Conservation (phyloP, 2,329 filamentous ascomycete genomes). For the Hymenoscyphus fructigenus region DNA sequence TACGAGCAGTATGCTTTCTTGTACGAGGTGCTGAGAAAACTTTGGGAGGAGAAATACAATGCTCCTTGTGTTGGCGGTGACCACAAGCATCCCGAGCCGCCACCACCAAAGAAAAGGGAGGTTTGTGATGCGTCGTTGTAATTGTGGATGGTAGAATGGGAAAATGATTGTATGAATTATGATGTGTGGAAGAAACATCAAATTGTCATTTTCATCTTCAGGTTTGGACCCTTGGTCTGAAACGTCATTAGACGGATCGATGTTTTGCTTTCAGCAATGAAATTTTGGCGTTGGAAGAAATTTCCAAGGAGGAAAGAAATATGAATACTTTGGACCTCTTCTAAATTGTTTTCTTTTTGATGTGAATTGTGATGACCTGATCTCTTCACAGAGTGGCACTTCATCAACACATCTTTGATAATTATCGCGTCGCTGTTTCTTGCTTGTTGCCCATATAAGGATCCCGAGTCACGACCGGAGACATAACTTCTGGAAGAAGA, state of each 20-base stretch:
- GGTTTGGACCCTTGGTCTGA: neutral
- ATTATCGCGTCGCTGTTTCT: no score
- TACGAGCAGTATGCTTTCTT: constrained; percentile 83
- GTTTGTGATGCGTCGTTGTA: constrained; percentile 3
- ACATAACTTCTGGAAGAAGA: no score
- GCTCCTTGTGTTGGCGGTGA: constrained; percentile 30
- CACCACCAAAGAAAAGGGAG: neutral
- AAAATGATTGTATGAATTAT: neutral
- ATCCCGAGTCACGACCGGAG: no score
- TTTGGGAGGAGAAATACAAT: constrained; percentile 65
- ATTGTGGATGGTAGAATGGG: neutral
- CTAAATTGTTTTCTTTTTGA: neutral
- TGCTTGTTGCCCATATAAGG: no score
- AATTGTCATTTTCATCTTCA: neutral
- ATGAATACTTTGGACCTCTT: neutral
- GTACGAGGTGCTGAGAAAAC: constrained; percentile 78
- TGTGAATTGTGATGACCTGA: neutral
- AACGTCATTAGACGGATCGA: neutral
- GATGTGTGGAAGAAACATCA: neutral
- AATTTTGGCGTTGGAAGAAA: neutral
- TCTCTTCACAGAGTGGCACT: neutral
- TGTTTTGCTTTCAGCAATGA: neutral
- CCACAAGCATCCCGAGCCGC: constrained; percentile 20
- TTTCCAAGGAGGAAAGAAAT: neutral
- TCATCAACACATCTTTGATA: no score